Evolutionary conservation across 129 eudicot genomes (phyloP), one percentile per base, ranked within the genome.

Genomic region (Flaveria sonorensis): DNA sequence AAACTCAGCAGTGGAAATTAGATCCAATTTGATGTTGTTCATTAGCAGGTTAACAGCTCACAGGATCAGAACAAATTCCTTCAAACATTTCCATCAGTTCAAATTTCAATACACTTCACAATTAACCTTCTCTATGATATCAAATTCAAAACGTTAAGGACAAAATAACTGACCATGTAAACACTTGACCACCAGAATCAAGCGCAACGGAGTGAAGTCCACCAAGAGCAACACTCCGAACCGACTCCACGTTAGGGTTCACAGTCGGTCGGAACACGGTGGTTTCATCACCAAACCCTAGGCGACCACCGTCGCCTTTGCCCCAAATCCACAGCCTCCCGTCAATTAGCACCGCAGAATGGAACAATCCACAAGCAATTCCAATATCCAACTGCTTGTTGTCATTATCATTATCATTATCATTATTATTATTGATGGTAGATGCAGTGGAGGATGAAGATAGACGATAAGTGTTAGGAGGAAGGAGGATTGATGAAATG

Each of bases 291-390:
- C 93, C 99, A 63, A 89, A 81, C 32, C 99, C 99, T 0, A 94
- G 83, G 23, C 99, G 81, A 2, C 99, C 99, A 13, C 97, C 99
- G 71, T 94, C 99, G 18, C 99, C 99, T 82, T 94, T 94, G 1
- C 99, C 99, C 99, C 99, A 94, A 81, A 94, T 84, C 97, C 99
- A 94, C 10, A 92, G 64, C 70, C 77, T 82, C 20, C 94, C 97
- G 74, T 94, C 92, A 26, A 94, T 87, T 67, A 86, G 20, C 83
- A 83, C 72, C 2, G 85, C 90, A 6, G 97, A 90, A 79, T 94
- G 98, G 12, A 48, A 48, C 57, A 93, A 76, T 59, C 98, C 97
- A 71, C 90, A 89, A 2, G 87, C 85, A 28, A 94, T 80, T 10
- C 90, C 92, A 11, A 94, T 78, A 68, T 91, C 87, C 71, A 85